Base-by-base conservation (phyloP, 108 stramenopile genomes). In the Skeletonema potamos region DNA sequence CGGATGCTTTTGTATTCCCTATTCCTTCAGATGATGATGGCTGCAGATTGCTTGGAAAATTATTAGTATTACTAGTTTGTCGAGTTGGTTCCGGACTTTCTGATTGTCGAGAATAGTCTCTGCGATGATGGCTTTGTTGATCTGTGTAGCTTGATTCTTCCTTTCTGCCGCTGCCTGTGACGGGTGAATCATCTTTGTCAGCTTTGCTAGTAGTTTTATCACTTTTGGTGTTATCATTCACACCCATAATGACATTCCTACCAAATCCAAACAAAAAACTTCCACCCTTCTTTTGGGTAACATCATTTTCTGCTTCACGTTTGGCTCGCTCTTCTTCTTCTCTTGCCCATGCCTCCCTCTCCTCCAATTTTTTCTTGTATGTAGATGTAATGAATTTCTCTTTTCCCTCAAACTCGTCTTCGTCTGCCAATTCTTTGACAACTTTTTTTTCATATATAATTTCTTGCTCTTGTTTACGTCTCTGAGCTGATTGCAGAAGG, bases 371-470 rank as follows among this genome's bases (percentile, higher is more conserved):
- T 43, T 79, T 63, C 60, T 84, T 85, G 58, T 94, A 94, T 9
- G 87, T 76, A 6, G 66, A 55, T 1, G 92, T 94, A 10, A 94
- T 74, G 65, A 94, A 94, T 46, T 85, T 87, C 57, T 94, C 92
- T 54, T 94, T 94, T 20, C 86, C 90, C 17, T 64, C 76, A 69
- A 62, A 94, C 12, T 88, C 82, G 17, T 34, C 64, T 46, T 88
- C 46, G 0, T 90, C 91, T 8, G 70, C 84, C 58, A 87, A 84
- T 59, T 92, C 91, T 48, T 66, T 76, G 62, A 80, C 86, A 41
- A 90, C 58, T 69, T 84, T 85, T 10, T 85, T 78, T 76, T 93
- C 92, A 30, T 79, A 76, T 9, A 87, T 63, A 9, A 86, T 70
- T 58, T 93, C 92, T 27, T 87, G 86, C 76, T 88, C 89, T 11